Conservation (phyloP, 2,329 filamentous ascomycete species). For the Cordyceps tenuipes region DNA sequence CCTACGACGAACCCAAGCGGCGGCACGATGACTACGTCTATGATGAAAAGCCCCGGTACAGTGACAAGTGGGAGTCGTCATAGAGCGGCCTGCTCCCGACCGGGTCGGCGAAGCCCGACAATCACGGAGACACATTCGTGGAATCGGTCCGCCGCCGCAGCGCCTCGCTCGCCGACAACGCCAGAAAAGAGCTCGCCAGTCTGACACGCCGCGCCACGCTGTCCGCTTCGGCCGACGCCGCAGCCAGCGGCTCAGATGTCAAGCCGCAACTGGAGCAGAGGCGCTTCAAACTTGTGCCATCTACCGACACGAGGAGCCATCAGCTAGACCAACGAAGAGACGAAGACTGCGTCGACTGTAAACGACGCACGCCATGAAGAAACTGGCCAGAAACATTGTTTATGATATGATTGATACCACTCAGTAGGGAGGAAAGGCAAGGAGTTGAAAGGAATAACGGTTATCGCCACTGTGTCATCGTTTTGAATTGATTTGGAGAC, state of each 20-base stretch:
- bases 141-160: conserved; percentile 21
- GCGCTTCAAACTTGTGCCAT: background rate
- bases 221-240: conserved; percentile 8
- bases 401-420: conserved; percentile 7
- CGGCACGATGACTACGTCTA: conserved; percentile 14
- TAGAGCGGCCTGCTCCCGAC: conserved; percentile 7
- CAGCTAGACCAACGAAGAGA: background rate
- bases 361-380: conserved; percentile 1
- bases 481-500: background rate
- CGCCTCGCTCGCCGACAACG: conserved; percentile 18
- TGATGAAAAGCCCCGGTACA: conserved; percentile 15
- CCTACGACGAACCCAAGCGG: conserved; percentile 8
- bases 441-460: conserved; percentile 5
- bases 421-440: background rate
- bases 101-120: background rate
- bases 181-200: conserved; percentile 18
- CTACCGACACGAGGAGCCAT: background rate
- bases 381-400: conserved; percentile 2
- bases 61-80: conserved; percentile 17
- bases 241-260: background rate
- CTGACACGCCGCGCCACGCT: conserved; percentile 16
- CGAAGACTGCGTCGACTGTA: background rate
- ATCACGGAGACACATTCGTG: conserved; percentile 19
- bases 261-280: background rate
- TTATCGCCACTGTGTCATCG: conserved; percentile 2